Percentiles rank a stretch among this genome's conserved stretches.
Conservation (phyloP, 2,329 filamentous ascomycete species). For the Exophiala oligosperma region DNA sequence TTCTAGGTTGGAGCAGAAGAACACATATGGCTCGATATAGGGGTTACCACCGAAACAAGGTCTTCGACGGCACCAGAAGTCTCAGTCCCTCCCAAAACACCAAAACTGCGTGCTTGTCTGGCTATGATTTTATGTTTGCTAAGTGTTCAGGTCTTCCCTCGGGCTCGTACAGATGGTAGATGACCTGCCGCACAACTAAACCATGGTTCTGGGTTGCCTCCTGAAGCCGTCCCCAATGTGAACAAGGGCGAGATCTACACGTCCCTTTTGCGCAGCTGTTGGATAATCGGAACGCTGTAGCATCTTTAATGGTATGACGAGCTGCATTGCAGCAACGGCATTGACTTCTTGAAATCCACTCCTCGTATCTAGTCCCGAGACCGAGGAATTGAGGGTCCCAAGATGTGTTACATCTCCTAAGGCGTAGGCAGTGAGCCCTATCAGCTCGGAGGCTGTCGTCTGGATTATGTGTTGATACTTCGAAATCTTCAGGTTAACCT, state of each 20-base stretch:
- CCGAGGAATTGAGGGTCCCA: conserved; percentile 20
- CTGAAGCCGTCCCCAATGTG: conserved; percentile 30
- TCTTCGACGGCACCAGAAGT: too few relatives aligned
- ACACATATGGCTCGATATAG: too few relatives aligned
- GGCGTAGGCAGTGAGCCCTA: conserved; percentile 29
- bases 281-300: conserved; percentile 24
- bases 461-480: conserved; percentile 19
- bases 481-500: conserved; percentile 14
- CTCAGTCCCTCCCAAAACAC: too few relatives aligned
- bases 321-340: conserved; percentile 28
- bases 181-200: background rate
- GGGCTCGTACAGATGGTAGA: too few relatives aligned
- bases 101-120: too few relatives aligned
- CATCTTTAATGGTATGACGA: conserved; percentile 29
- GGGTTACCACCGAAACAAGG: too few relatives aligned
- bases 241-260: conserved; percentile 27
- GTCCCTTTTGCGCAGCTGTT: conserved; percentile 26
- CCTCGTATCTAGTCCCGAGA: conserved; percentile 15
- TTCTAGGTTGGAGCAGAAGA: too few relatives aligned
- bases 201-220: conserved; percentile 18
- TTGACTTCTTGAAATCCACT: conserved; percentile 25
- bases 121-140: too few relatives aligned
- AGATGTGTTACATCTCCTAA: conserved; percentile 26
- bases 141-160: too few relatives aligned
- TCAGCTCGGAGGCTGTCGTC: conserved; percentile 19